Evolutionary conservation across 768 basidiomycete genomes (phyloP).

Genomic region (Dentipellis sp.): DNA sequence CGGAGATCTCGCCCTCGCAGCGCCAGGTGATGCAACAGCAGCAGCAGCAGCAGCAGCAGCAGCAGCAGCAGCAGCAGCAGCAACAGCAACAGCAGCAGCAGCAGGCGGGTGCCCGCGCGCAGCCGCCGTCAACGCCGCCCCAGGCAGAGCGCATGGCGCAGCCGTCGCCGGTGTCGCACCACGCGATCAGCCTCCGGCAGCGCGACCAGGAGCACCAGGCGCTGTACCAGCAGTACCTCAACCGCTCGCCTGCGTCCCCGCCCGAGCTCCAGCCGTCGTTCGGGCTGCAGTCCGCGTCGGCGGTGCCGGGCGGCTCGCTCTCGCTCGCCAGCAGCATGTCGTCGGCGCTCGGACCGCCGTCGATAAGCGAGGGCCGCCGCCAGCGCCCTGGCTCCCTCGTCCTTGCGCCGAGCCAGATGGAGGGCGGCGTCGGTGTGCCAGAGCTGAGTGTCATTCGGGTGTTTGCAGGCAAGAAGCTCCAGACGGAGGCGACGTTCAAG

Average conservation of each 20-base stretch:
- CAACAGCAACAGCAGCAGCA: constrained; percentile 16
- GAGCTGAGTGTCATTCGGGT: constrained; percentile 92
- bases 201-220: constrained; percentile 85
- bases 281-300: constrained; percentile 67
- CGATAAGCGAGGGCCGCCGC: constrained; percentile 31
- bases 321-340: constrained; percentile 24
- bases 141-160: constrained; percentile 17
- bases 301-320: constrained; percentile 44
- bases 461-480: constrained; percentile 85
- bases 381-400: constrained; percentile 75
- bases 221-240: constrained; percentile 82
- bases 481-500: constrained; percentile 97
- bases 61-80: constrained; percentile 44
- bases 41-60: constrained; percentile 50
- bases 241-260: constrained; percentile 71
- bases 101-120: constrained; percentile 17
- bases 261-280: constrained; percentile 69
- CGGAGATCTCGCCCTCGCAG: constrained; percentile 35
- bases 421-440: constrained; percentile 56
- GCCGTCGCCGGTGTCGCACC: constrained; percentile 44
- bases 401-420: constrained; percentile 47
- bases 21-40: constrained; percentile 25
- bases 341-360: constrained; percentile 31
- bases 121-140: constrained; percentile 20
- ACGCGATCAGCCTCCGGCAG: constrained; percentile 65